These are phyloP conservation scores for Astragalus membranaceus DNA, from an alignment of 306 rosid genomes.

Conservation along the genomic window DNA sequence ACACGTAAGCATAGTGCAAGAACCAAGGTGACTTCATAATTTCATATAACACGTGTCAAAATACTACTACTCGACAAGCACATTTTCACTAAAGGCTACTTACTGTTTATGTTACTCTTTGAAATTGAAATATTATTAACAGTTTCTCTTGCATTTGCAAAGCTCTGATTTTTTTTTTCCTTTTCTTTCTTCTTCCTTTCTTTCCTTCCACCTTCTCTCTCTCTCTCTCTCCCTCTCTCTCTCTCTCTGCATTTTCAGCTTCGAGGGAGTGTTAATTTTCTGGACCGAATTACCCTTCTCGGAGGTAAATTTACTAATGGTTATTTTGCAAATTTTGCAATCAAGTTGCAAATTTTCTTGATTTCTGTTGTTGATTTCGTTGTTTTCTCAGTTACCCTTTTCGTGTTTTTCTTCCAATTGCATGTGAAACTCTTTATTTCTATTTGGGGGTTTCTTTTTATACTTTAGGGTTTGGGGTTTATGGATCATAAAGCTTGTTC, in stretches of 20 bases:
- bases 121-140: background rate
- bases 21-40: background rate
- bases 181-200: background rate
- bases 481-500: constrained; percentile 14
- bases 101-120: background rate
- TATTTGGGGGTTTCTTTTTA: background rate
- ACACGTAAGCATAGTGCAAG: background rate
- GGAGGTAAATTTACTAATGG: background rate
- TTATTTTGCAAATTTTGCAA: background rate
- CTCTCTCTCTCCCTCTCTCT: constrained; percentile 2
- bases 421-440: constrained; percentile 21
- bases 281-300: constrained; percentile 33
- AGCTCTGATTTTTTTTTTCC: background rate
- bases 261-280: background rate
- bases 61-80: background rate
- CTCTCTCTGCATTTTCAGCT: constrained; percentile 22
- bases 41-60: background rate
- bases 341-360: constrained; percentile 17
- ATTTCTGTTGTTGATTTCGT: background rate
- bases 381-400: constrained; percentile 24
- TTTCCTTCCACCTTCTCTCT: constrained; percentile 1
- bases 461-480: constrained; percentile 26
- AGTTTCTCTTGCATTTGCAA: background rate
- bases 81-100: background rate
- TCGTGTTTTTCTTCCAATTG: constrained; percentile 14